phyloP scores from a whole-genome alignment of 2,329 filamentous ascomycete genomes.

The Xylariaceae sp. region DNA sequence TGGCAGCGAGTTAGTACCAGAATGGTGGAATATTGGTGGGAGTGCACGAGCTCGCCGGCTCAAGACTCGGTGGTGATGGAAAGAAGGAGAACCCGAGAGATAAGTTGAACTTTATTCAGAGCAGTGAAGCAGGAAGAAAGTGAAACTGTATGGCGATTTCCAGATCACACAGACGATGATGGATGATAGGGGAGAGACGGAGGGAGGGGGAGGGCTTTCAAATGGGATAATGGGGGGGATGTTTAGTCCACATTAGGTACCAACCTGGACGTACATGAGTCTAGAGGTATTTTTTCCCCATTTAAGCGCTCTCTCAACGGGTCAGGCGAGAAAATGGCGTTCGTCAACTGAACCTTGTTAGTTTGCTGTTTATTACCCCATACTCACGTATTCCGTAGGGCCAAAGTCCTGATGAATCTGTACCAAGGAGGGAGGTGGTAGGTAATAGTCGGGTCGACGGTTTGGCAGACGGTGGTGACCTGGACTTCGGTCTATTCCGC shows the following conservation, averaged over 20 bases:
- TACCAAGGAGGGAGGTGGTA: not conserved
- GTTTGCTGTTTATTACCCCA: not conserved
- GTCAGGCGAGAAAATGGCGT: not conserved
- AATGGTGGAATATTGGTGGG: not conserved
- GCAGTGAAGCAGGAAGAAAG: not conserved
- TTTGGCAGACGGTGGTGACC: not conserved
- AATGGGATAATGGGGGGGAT: not conserved
- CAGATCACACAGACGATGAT: not conserved
- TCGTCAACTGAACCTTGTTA: not conserved
- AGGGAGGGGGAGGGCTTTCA: not conserved
- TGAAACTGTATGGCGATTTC: not conserved
- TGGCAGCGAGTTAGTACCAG: not conserved
- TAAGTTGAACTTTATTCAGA: not conserved
- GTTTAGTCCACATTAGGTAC: not conserved
- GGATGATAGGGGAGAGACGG: not conserved
- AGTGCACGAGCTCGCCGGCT: constrained; percentile 12
- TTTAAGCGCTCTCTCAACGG: not conserved
- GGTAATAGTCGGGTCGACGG: not conserved
- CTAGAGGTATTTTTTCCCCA: not conserved
- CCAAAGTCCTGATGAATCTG: not conserved
- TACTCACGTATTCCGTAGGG: not conserved
- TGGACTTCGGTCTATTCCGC: not conserved
- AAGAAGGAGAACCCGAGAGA: not conserved
- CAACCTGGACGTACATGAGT: not conserved
- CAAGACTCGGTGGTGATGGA: constrained; percentile 2